Base-by-base conservation (phyloP, 2,329 filamentous ascomycete genomes). In the Fusarium sp. region DNA sequence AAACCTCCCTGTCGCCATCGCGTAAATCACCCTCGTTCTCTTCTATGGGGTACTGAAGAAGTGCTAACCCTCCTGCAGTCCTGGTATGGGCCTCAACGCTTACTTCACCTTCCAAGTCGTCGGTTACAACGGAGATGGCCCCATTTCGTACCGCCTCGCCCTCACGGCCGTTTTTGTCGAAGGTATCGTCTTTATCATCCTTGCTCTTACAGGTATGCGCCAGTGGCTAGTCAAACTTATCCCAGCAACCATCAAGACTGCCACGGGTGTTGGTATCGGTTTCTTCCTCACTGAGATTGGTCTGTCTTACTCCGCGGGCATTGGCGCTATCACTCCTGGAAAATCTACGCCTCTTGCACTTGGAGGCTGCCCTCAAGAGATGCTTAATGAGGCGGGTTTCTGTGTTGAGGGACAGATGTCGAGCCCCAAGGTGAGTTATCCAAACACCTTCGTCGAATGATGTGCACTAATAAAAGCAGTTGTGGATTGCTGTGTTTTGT, bases 401-500 rank as follows among this genome's bases (percentile, higher is more conserved):
- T 90, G 88, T 66, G 74, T 79, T 6, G 81, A 82, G 20, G 83
- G 89, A 24, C 89, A 92, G 75, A 94, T 96, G 92, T 85, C 89
- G 7, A 96, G 87, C 72, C 90, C 92, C 10, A 91, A 91, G 48
- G 90, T 87, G 76, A 71, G 79, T 73, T 14, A 3, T 3, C 5
- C 20, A 4, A 6, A 3, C 3, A 17, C 28, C 4, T n/a, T 3
- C 17, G 4, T 9, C 7, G 8, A 15, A 19, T 2, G 6, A 24
- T 7, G 4, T n/a, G n/a, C 32, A 24, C 65, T 72, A 22, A 73
- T 37, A 3, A 15, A 19, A 17, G 4, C 39, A 89, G 87, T 82
- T 96, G 84, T 97, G 94, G 94, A 87, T 96, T 54, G 94, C 92
- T 13, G 90, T 97, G 67, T 90, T 93, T 75, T 88, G 90, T 54